Percentiles rank a stretch among this genome's conserved stretches.
Evolutionary conservation across 1,139 yeast genomes (phyloP).

Genomic region (Debaryomycetaceae sp.): DNA sequence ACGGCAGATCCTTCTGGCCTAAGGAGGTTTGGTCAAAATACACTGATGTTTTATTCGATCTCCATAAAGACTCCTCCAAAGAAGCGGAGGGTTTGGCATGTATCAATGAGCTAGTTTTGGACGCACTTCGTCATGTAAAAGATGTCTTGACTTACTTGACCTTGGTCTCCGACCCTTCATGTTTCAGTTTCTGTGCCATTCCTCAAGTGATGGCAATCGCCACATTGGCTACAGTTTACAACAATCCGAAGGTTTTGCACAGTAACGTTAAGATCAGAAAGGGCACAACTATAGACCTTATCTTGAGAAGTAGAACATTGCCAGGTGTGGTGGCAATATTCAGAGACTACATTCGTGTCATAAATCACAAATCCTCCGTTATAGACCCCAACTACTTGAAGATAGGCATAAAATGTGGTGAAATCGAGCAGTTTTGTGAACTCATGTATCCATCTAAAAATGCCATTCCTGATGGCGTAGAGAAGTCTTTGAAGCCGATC

Average conservation of each 20-base stretch:
- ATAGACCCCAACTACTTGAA: slow-evolving; percentile 84
- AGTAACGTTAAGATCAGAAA: slow-evolving; percentile 82
- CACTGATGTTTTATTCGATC: slow-evolving; percentile 59
- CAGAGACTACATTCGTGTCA: slow-evolving; percentile 65
- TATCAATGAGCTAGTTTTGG: slow-evolving; percentile 75
- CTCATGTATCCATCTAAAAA: slow-evolving; percentile 53
- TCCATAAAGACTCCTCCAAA: slow-evolving; percentile 41
- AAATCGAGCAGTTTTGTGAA: slow-evolving; percentile 82
- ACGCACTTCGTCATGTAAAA: slow-evolving; percentile 73
- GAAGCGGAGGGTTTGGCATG: slow-evolving; percentile 61
- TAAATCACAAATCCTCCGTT: slow-evolving; percentile 76
- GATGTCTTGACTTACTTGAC: slow-evolving; percentile 78
- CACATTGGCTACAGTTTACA: slow-evolving; percentile 79
- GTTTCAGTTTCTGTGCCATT: slow-evolving; percentile 90
- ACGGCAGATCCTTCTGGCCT: slow-evolving; percentile 97
- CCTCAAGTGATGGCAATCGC: slow-evolving; percentile 99
- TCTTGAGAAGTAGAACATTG: slow-evolving; percentile 69
- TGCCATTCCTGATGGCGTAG: slow-evolving; percentile 31
- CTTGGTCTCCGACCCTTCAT: slow-evolving; percentile 73
- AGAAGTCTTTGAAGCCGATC: slow-evolving; percentile 16
- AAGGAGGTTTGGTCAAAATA: slow-evolving; percentile 87
- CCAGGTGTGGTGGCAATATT: slow-evolving; percentile 75
- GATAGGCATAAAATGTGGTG: slow-evolving; percentile 82
- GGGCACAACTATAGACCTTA: slow-evolving; percentile 82
- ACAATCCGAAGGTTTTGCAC: slow-evolving; percentile 71